These are phyloP conservation scores for Acacia pycnantha DNA, from an alignment of 331 rosid species.

Conservation along the genomic window DNA sequence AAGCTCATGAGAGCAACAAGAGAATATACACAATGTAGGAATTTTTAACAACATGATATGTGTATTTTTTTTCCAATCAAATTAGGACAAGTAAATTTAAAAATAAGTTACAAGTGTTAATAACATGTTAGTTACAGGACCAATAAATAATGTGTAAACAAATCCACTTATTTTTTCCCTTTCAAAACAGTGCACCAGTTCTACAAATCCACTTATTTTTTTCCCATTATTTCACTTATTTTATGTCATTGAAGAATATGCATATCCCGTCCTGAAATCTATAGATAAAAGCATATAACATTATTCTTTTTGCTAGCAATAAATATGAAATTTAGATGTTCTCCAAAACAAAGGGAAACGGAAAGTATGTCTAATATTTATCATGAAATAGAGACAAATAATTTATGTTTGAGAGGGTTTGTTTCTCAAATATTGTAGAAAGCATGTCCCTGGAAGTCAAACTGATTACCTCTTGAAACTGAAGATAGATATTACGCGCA, in stretches of 20 bases:
- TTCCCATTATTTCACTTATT: too few species aligned
- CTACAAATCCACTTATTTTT: too few species aligned
- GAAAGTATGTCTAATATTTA: not conserved
- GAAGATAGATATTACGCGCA: constrained; percentile 73
- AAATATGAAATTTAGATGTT: not conserved
- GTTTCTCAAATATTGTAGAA: constrained; percentile 23
- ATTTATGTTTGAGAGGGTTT: not conserved
- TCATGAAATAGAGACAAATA: not conserved
- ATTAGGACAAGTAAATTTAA: not conserved
- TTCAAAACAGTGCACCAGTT: not conserved
- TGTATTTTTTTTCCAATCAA: not conserved
- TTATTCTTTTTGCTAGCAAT: not conserved
- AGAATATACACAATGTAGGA: too few species aligned
- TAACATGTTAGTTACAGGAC: not conserved
- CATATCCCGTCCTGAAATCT: not conserved
- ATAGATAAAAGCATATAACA: not conserved
- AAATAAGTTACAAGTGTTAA: too few species aligned
- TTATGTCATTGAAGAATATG: not conserved
- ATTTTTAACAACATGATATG: too few species aligned
- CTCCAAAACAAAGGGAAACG: not conserved
- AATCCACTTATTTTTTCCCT: not conserved
- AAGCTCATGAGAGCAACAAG: too few species aligned
- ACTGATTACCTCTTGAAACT: constrained; percentile 80
- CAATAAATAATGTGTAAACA: not conserved
- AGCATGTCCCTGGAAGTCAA: constrained; percentile 10